These are phyloP conservation scores for Beauveria bassiana DNA, from an alignment of 2,329 filamentous ascomycete genomes.

Conservation along the genomic window DNA sequence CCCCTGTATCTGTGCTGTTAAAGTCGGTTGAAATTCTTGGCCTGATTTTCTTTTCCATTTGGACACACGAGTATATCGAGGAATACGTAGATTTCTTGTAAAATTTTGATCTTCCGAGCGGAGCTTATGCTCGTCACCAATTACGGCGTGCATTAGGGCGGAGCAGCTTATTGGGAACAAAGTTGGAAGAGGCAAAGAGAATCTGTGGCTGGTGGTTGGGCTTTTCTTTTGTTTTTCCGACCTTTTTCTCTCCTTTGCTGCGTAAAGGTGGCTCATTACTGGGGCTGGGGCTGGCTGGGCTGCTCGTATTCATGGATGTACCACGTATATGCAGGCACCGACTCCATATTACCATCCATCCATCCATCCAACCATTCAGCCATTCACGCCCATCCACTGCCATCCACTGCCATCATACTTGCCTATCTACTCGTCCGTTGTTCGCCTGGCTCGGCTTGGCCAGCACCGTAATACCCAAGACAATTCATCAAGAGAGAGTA, in stretches of 20 bases:
- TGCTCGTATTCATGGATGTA: slow-evolving; percentile 5
- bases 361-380: neutral
- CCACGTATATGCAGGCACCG: slow-evolving; percentile 8
- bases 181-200: neutral
- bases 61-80: neutral
- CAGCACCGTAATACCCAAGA: neutral
- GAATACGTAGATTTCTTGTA: neutral
- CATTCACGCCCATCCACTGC: no score
- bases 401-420: neutral
- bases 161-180: neutral
- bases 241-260: neutral
- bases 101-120: neutral
- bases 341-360: neutral
- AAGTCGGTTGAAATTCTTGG: neutral
- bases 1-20: no score
- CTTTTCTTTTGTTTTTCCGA: neutral
- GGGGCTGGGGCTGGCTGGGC: neutral
- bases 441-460: neutral
- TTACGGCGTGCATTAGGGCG: slow-evolving; percentile 3
- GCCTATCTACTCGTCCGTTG: neutral
- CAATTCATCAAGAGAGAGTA: neutral
- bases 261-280: neutral
- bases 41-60: neutral
- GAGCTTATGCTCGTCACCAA: slow-evolving; percentile 4
- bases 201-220: slow-evolving; percentile 6